Conservation (phyloP, 257 asterid genomes). For the Solanum appendiculatum region DNA sequence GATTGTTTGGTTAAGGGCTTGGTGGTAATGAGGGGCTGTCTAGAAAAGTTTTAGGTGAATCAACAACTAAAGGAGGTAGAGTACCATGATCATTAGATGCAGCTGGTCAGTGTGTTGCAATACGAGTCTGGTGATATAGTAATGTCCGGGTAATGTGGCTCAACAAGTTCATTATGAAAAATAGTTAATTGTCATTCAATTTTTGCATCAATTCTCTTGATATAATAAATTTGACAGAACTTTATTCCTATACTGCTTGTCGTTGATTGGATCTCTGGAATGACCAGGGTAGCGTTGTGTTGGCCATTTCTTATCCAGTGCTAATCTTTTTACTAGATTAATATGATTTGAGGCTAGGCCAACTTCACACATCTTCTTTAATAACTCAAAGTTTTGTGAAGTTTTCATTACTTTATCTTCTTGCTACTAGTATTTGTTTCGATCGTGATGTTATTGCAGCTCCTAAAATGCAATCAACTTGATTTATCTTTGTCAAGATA, state of each 20-base stretch:
- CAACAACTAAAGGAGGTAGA: too few species aligned
- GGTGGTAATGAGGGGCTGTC: neutral
- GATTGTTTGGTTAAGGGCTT: too few species aligned
- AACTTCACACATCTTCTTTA: neutral
- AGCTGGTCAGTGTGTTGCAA: too few species aligned
- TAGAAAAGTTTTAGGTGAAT: neutral
- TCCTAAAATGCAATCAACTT: conserved; percentile 44
- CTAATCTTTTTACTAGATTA: neutral
- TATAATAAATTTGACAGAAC: conserved; percentile 14
- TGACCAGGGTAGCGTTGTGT: conserved; percentile 70
- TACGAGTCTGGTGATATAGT: too few species aligned
- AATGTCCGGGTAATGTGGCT: too few species aligned
- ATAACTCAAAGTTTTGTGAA: too few species aligned
- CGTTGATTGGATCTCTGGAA: conserved; percentile 93
- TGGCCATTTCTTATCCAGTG: neutral
- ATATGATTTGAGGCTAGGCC: neutral
- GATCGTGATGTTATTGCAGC: conserved; percentile 29
- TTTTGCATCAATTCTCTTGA: neutral
- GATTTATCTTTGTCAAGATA: conserved; percentile 71
- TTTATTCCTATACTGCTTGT: conserved; percentile 95
- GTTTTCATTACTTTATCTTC: neutral
- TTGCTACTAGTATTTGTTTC: neutral
- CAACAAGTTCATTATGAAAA: neutral
- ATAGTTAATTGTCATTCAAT: neutral
- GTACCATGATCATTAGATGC: too few species aligned